Evolutionary conservation across 2,329 filamentous ascomycete species (phyloP).

Genomic region (Ascochyta pisi): DNA sequence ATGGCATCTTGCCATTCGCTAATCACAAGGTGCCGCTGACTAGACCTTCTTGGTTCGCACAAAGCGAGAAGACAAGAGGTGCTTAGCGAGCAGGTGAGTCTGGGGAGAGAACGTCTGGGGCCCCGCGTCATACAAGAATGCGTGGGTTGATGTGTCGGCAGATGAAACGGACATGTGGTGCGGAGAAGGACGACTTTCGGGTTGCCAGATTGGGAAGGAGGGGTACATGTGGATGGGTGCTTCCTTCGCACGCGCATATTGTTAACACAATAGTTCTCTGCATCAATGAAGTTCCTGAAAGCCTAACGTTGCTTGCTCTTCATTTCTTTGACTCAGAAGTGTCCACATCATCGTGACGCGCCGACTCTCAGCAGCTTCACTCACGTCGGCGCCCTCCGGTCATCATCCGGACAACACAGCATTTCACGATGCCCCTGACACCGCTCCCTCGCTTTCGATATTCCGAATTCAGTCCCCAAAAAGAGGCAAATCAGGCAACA

Average conservation of each 20-base stretch:
- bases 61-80: slow-evolving; percentile 6
- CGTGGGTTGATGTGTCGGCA: no score
- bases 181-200: not conserved
- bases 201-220: slow-evolving; percentile 8
- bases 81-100: slow-evolving; percentile 16
- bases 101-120: slow-evolving; percentile 7
- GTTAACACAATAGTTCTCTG: no score
- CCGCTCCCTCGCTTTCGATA: not conserved
- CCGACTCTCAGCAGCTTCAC: not conserved
- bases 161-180: not conserved
- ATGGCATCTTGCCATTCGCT: slow-evolving; percentile 4
- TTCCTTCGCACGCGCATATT: no score
- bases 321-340: not conserved
- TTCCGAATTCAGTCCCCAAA: not conserved
- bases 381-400: not conserved
- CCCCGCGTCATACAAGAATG: slow-evolving; percentile 11
- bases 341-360: not conserved
- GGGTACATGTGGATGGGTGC: not conserved
- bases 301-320: not conserved
- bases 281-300: not conserved
- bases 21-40: not conserved
- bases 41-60: slow-evolving; percentile 7
- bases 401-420: not conserved
- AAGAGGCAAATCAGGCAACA: slow-evolving; percentile 10
- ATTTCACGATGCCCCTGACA: not conserved